A percentile compares a stretch with the other conserved stretches of the same genome.
Evolutionary conservation across 2,329 filamentous ascomycete species (phyloP).

Genomic region (Proliferodiscus dingleyae): DNA sequence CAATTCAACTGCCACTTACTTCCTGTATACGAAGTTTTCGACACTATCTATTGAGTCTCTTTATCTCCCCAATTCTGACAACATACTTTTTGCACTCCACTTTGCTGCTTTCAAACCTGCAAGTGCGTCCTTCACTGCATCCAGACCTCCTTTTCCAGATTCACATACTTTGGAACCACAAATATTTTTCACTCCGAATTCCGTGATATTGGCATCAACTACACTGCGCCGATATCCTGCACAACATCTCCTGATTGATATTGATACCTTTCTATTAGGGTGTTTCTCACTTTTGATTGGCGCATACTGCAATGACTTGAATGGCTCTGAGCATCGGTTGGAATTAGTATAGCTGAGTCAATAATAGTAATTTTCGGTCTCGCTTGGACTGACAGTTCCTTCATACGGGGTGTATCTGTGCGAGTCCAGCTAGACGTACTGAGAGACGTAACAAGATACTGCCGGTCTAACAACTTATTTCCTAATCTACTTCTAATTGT

Average conservation of each 20-base stretch:
- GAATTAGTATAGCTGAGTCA: conserved; percentile 17
- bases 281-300: conserved; percentile 21
- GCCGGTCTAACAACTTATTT: no score
- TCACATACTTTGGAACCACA: conserved; percentile 38
- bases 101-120: conserved; percentile 52
- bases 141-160: conserved; percentile 43
- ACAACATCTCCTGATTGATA: conserved; percentile 40
- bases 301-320: conserved; percentile 20
- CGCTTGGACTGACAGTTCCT: conserved; percentile 14
- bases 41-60: background rate
- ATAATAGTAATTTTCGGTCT: conserved; percentile 11
- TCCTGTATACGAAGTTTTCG: background rate
- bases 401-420: conserved; percentile 6
- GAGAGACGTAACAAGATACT: no score
- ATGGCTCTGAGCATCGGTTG: conserved; percentile 20
- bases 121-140: conserved; percentile 45
- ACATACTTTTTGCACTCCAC: conserved; percentile 60
- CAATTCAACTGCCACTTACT: no score
- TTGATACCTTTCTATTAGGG: background rate
- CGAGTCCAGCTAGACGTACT: no score
- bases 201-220: conserved; percentile 41
- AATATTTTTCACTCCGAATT: conserved; percentile 31
- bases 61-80: conserved; percentile 32
- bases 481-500: no score
- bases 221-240: conserved; percentile 40